Base-by-base conservation (phyloP, 305 asterid genomes). In the Nicotiana rustica region DNA sequence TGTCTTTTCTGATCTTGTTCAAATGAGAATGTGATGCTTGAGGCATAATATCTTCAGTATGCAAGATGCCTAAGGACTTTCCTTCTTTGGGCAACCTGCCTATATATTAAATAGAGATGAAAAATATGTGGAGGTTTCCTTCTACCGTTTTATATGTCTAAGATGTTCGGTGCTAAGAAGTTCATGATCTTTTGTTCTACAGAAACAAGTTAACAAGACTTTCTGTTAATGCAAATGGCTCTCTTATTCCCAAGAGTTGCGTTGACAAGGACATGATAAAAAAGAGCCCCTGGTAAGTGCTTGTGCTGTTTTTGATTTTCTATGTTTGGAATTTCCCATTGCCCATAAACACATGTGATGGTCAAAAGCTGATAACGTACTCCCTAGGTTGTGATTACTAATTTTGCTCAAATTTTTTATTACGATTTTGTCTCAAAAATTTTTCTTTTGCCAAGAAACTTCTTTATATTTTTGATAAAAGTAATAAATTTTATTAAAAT, bases 161-260 rank as follows among this genome's bases (percentile, higher is more conserved):
- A 1, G 7, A 52, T 29, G 9, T 38, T 38, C 8, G 8, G 44
- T 55, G 49, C 80, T 75, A 29, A 76, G 31, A 76, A 15, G 31
- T 76, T 55, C 29, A 52, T 55, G 80, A 6, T 29, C 31, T 47
- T 80, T 35, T 36, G 52, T 36, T 68, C 17, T 41, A 89, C 91
- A 96, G 98, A 85, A 91, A 92, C 88, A 92, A 87, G 90, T 88
- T 89, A 87, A 92, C 98, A 14, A 83, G 97, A 83, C 88, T 96
- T 83, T 93, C 98, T 67, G 97, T 96, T 78, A 88, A 92, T 85
- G 98, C 99, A 84, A 96, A 96, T 91, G 99, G 98, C 70, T 88
- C 91, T 70, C 84, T 83, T 84, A 86, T 96, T 81, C 93, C 98
- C 73, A 93, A 91, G 79, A 97, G 92, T 75, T 90, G 92, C 49